phyloP scores from a whole-genome alignment of 306 rosid species.

The Medicago arabica region DNA sequence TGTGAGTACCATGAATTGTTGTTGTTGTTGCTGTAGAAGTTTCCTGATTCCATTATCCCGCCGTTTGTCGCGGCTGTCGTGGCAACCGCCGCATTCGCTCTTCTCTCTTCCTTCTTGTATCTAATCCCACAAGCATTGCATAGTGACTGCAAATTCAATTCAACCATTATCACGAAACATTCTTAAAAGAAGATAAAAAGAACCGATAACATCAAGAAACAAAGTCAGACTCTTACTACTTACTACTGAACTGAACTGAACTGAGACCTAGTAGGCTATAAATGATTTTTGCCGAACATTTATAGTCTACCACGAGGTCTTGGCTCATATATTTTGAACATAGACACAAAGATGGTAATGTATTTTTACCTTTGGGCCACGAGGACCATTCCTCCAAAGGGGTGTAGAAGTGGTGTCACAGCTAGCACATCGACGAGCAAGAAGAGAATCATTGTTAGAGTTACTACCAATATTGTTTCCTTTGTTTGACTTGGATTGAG shows the following conservation, averaged over 20 bases:
- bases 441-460: constrained; percentile 62
- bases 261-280: too few relatives aligned
- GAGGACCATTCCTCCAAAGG: constrained; percentile 96
- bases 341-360: not conserved
- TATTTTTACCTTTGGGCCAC: constrained; percentile 87
- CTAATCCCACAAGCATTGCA: constrained; percentile 99
- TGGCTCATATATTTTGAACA: not conserved
- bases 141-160: constrained; percentile 64
- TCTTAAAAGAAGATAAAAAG: not conserved
- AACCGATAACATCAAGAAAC: too few relatives aligned
- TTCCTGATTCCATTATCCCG: constrained; percentile 46
- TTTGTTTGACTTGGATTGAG: constrained; percentile 37
- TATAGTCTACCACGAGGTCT: too few relatives aligned
- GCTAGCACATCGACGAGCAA: constrained; percentile 97
- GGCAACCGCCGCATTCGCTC: constrained; percentile 68
- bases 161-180: not conserved
- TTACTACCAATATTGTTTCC: not conserved
- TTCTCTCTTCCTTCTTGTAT: constrained; percentile 90
- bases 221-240: too few relatives aligned
- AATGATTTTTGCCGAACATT: too few relatives aligned
- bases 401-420: constrained; percentile 99
- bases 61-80: constrained; percentile 38
- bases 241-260: too few relatives aligned
- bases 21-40: constrained; percentile 39
- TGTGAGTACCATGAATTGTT: constrained; percentile 52